Evolutionary conservation across 345 rosid species (phyloP), one percentile per base, ranked within the genome.

Genomic region (Bretschneidera sinensis): DNA sequence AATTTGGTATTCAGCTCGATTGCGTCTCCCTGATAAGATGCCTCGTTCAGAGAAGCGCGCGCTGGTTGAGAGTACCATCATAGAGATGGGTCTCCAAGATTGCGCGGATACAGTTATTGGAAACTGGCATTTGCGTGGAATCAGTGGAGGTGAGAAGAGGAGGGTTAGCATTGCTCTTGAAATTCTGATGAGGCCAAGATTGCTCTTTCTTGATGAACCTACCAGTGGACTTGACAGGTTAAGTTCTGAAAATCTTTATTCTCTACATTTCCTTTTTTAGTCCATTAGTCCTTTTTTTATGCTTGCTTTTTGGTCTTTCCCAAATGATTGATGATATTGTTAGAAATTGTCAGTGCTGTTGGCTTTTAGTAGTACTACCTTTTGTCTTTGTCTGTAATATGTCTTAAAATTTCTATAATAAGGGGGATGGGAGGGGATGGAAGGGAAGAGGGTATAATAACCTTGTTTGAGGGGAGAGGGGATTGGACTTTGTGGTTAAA

Each of bases 221-320:
- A 92, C 98, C 43, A 92, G 97, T 67, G 98, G 98, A 43, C 92
- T 92, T 58, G 98, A 92, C 77, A 91, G 98, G 97, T 88, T 53
- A 62, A 62, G n/a, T 33, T 55, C 61, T 62, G n/a, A n/a, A 28
- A 51, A 34, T 31, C 54, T 22, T 50, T 0, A 2, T 34, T 55
- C 2, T n/a, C n/a, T n/a, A 22, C 28, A 33, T 57, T 11, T 20
- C 47, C 22, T 2, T 11, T 31, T 31, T n/a, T n/a, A n/a, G n/a
- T n/a, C n/a, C n/a, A n/a, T n/a, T n/a, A n/a, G n/a, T n/a, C n/a
- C n/a, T n/a, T n/a, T n/a, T n/a, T n/a, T n/a, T n/a, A n/a, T 31
- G 35, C n/a, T 22, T 21, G 20, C 33, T n/a, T n/a, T n/a, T n/a
- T n/a, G n/a, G n/a, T n/a, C n/a, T n/a, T n/a, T n/a, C n/a, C n/a